Evolutionary conservation across 176 grass and related monocot genomes (phyloP), one percentile per base, ranked within the genome.

Genomic region (Cymbopogon citratus): DNA sequence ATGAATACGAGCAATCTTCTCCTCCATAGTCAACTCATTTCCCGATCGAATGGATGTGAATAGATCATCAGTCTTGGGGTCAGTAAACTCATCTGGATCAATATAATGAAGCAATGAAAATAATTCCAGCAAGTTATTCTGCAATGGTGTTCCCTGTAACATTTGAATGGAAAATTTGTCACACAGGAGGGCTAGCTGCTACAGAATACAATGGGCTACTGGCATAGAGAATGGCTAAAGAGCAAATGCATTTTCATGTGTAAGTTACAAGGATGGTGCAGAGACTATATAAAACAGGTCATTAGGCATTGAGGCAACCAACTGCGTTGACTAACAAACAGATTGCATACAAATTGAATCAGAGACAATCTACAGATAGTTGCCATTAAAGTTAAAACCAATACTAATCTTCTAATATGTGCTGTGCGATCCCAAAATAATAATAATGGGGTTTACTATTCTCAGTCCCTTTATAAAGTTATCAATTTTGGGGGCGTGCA

Each of bases 41-140:
- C 63, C 70, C 9, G 80, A 60, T 66, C 80, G 80, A 63, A 83
- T 90, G 43, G 68, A 44, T 69, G 79, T 69, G 41, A 91, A 94
- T 19, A 81, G 77, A 33, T 80, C 81, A 73, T 91, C 89, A 56
- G 76, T 64, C 65, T 94, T 88, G 35, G 89, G 83, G 33, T 94
- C 86, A 52, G 89, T 83, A 69, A 94, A 91, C 69, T 94, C 92
- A 29, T 73, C 65, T 66, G 84, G 89, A 56, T 89, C 92, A 64
- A 94, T 91, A 71, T 87, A 94, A 34, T 94, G 89, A 91, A 91
- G 89, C 73, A 94, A 87, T 11, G 86, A 90, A 94, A 89, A 91
- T 36, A 94, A 24, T 77, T 94, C 92, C 35, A 89, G 43, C 19
- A 89, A 54, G 27, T 81, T 86, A 59, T 91, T 94, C 28, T 94